A percentile compares a stretch with the other conserved stretches of the same genome.
Conservation (phyloP, 2,329 filamentous ascomycete species). For the Colletotrichum melonis region DNA sequence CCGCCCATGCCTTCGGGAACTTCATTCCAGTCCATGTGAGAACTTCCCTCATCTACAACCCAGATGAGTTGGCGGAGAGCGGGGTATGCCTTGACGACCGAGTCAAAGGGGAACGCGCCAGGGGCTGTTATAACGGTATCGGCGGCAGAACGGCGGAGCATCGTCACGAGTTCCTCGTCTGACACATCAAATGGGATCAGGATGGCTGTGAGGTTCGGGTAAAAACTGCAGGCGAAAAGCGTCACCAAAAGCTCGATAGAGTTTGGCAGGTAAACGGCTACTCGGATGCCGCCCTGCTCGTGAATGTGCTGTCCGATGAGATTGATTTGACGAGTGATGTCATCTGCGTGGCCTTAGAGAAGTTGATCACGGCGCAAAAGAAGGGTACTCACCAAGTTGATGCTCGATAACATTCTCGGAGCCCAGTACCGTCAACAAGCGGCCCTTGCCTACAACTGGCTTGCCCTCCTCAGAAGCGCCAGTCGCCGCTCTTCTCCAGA, state of each 20-base stretch:
- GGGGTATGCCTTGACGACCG: slow-evolving; percentile 75
- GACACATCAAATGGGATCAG: slow-evolving; percentile 86
- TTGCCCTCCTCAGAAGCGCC: slow-evolving; percentile 74
- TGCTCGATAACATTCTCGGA: slow-evolving; percentile 81
- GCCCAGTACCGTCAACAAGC: slow-evolving; percentile 83
- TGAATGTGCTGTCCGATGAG: slow-evolving; percentile 83
- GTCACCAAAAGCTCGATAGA: slow-evolving; percentile 87
- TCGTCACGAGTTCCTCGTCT: slow-evolving; percentile 74
- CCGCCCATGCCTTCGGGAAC: slow-evolving; percentile 81
- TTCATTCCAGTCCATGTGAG: slow-evolving; percentile 96
- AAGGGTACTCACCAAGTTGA: slow-evolving; percentile 60
- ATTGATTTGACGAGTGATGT: slow-evolving; percentile 87
- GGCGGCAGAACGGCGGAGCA: slow-evolving; percentile 78
- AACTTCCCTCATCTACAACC: slow-evolving; percentile 91
- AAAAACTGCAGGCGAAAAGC: slow-evolving; percentile 91
- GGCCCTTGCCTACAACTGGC: slow-evolving; percentile 70
- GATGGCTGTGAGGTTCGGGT: slow-evolving; percentile 81
- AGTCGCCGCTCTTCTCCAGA: slow-evolving; percentile 81
- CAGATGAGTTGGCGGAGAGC: slow-evolving; percentile 84
- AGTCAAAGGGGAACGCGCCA: slow-evolving; percentile 85
- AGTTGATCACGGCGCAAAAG: background rate
- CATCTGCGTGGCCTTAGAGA: slow-evolving; percentile 56
- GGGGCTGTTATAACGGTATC: slow-evolving; percentile 88
- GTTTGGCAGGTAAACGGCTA: slow-evolving; percentile 93
- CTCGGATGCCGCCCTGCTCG: slow-evolving; percentile 77